Conservation (phyloP, 805 yeast genomes). For the Yarrowia sp. region DNA sequence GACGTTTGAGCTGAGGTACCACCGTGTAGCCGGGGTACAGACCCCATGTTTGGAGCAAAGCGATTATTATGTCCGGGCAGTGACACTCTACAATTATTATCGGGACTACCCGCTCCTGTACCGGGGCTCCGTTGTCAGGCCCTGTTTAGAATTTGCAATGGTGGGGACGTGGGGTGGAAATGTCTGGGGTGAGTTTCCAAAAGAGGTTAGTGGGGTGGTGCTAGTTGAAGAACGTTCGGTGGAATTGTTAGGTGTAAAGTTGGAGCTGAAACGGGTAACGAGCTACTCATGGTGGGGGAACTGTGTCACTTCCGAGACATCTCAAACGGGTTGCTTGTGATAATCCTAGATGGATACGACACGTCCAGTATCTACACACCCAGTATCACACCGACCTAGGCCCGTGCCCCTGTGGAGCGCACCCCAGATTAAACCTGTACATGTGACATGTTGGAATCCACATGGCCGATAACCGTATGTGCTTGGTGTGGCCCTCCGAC, state of each 20-base stretch:
- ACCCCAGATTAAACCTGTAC: conserved; percentile 5
- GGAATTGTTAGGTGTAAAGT: too few species aligned
- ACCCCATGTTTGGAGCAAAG: too few species aligned
- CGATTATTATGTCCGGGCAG: too few species aligned
- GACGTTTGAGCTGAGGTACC: too few species aligned
- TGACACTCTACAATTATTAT: too few species aligned
- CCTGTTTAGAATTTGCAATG: background rate
- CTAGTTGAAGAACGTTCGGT: background rate
- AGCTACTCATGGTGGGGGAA: background rate
- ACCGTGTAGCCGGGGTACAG: too few species aligned
- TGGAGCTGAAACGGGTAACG: background rate
- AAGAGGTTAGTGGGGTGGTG: conserved; percentile 2
- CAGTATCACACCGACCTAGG: too few species aligned
- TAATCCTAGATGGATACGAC: too few species aligned
- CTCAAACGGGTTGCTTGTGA: background rate
- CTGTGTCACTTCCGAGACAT: background rate
- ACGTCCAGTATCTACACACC: too few species aligned
- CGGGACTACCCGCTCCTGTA: background rate
- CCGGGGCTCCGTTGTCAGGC: background rate
- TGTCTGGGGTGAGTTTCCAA: conserved; percentile 15
- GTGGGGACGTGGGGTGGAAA: conserved; percentile 4
- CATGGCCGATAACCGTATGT: conserved; percentile 23
- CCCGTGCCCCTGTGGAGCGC: conserved; percentile 9
- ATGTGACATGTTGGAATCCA: conserved; percentile 7
- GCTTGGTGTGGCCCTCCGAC: background rate